Evolutionary conservation across 108 stramenopile genomes (phyloP).

Genomic region (Cyclostephanos tholiformis): DNA sequence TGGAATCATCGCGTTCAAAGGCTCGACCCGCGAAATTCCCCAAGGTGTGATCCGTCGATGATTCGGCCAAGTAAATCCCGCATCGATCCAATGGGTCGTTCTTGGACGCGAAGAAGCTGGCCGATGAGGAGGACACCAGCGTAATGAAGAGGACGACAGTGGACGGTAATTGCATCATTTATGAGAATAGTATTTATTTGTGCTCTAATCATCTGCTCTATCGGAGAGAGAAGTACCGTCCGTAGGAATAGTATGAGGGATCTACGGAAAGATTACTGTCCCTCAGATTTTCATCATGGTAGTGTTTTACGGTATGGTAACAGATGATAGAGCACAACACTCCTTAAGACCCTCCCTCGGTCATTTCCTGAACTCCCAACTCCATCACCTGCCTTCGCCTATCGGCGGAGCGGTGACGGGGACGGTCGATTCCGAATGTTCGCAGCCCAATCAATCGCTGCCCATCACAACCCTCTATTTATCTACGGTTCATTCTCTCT

Average conservation of each 20-base stretch:
- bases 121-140: constrained; percentile 8
- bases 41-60: constrained; percentile 43
- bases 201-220: too few relatives aligned
- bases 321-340: too few relatives aligned
- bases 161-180: not conserved
- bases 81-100: constrained; percentile 29
- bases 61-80: constrained; percentile 49
- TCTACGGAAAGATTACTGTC: too few relatives aligned
- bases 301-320: too few relatives aligned
- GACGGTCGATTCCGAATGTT: constrained; percentile 15
- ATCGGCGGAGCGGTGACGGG: constrained; percentile 52
- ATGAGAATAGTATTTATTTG: too few relatives aligned
- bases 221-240: too few relatives aligned
- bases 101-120: too few relatives aligned
- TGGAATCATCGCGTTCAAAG: constrained; percentile 36
- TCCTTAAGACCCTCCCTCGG: too few relatives aligned
- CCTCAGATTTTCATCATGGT: too few relatives aligned
- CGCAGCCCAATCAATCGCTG: constrained; percentile 44
- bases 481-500: too few relatives aligned
- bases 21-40: constrained; percentile 41
- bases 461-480: constrained; percentile 70
- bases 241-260: too few relatives aligned
- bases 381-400: constrained; percentile 7
- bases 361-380: constrained; percentile 28
- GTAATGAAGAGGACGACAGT: constrained; percentile 17